Evolutionary conservation across 108 stramenopile genomes (phyloP).

Genomic region (Craspedostauros australis): DNA sequence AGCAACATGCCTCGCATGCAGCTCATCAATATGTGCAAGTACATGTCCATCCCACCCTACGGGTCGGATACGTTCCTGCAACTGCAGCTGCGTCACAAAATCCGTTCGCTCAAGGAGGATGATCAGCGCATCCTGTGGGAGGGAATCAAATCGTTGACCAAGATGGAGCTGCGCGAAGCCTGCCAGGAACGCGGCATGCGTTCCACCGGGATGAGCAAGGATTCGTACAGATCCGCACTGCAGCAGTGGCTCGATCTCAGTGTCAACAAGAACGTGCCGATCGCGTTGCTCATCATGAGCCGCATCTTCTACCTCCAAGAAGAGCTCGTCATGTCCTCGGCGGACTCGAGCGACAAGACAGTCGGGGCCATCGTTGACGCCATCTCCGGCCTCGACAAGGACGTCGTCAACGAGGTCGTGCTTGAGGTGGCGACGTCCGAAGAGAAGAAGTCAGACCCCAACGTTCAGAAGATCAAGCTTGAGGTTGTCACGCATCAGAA

Average conservation of each 20-base stretch:
- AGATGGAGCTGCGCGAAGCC: slow-evolving; percentile 95
- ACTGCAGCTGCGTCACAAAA: slow-evolving; percentile 90
- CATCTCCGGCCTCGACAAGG: slow-evolving; percentile 91
- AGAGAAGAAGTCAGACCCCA: slow-evolving; percentile 63
- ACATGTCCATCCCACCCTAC: slow-evolving; percentile 95
- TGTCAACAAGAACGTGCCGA: slow-evolving; percentile 91
- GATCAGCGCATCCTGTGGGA: slow-evolving; percentile 98
- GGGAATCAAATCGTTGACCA: slow-evolving; percentile 92
- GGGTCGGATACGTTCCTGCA: slow-evolving; percentile 90
- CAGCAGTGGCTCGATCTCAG: slow-evolving; percentile 97
- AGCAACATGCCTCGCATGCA: slow-evolving; percentile 97
- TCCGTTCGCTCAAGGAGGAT: slow-evolving; percentile 85
- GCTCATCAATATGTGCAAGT: slow-evolving; percentile 91
- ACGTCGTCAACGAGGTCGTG: slow-evolving; percentile 94
- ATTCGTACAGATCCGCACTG: slow-evolving; percentile 78
- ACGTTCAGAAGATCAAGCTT: slow-evolving; percentile 74
- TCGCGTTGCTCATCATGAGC: slow-evolving; percentile 94
- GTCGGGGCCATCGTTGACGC: slow-evolving; percentile 85
- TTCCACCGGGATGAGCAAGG: slow-evolving; percentile 88
- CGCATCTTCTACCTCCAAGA: slow-evolving; percentile 90
- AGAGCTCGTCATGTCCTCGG: slow-evolving; percentile 38
- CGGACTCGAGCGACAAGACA: slow-evolving; percentile 25
- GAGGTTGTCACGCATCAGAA: slow-evolving; percentile 77
- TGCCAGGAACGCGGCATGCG: slow-evolving; percentile 98
- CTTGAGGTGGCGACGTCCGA: slow-evolving; percentile 84